Base-by-base conservation (phyloP, 169 alveolate species). In the Eimeria tenella region DNA sequence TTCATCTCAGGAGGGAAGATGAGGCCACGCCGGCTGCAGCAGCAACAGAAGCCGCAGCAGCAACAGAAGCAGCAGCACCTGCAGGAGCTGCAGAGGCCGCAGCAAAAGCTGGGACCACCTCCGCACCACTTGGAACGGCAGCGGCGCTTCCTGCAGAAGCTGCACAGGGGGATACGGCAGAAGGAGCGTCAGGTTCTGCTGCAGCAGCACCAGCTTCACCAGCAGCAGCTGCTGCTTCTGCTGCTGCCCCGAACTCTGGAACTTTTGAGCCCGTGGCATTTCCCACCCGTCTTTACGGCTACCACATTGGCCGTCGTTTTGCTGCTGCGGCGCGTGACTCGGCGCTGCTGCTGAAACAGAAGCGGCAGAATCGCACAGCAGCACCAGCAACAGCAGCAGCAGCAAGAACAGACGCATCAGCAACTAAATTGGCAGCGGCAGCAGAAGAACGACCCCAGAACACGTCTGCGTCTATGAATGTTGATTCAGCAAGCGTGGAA, bases 301-400 rank as follows among this genome's bases (percentile, higher is more conserved):
- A 81, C 73, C 89, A 55, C 74, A 81, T 81, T 8, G 89, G 89
- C 74, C 71, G 89, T n/a, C 89, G 89, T 52, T 81, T 81, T 55
- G 89, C 89, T 56, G 70, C 89, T 55, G 89, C 89, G 7, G 70
- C 89, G n/a, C 70, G 89, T 4, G 89, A 81, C 21, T 81, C 89
- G 15, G 89, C 89, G 73, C 56, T 81, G 89, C 89, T 81, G 73
- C 73, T 81, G n/a, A 17, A 55, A 13, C n/a, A 62, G 74, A 70
- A 56, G 89, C 73, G 65, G 89, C 74, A 15, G 17, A n/a, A 3
- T 9, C 73, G 31, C 11, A 21, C 55, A 15, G 58, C 86, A 5
- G 58, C 58, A 74, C 62, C 84, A 74, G 84, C 62, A 50, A 50
- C 86, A 8, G 55, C 71, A 55, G 55, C n/a, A 56, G 74, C 86